phyloP scores from a whole-genome alignment of 345 rosid species.

The Crucihimalaya himalaica region DNA sequence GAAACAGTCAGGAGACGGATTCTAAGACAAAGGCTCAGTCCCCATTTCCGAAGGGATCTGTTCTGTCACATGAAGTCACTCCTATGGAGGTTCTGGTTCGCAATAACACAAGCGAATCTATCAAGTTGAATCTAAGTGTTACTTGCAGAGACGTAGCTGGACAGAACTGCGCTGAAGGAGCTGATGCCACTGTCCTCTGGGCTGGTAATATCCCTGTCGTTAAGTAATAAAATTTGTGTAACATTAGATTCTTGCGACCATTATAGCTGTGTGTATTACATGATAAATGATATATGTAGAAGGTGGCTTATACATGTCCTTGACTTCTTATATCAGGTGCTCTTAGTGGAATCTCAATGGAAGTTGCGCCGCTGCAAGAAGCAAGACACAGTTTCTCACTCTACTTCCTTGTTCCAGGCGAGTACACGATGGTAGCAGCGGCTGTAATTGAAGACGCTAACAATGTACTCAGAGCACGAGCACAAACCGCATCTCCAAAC shows the following conservation, averaged over 20 bases:
- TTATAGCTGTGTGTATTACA: background rate
- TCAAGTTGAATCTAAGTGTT: constrained; percentile 77
- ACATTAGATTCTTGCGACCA: background rate
- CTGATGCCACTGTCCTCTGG: constrained; percentile 89
- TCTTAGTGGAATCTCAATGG: constrained; percentile 70
- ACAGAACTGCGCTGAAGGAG: constrained; percentile 84
- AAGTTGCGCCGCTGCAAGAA: constrained; percentile 80
- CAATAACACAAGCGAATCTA: constrained; percentile 84
- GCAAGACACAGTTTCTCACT: constrained; percentile 72
- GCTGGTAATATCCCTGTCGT: constrained; percentile 56
- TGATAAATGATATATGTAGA: background rate
- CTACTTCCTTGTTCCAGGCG: constrained; percentile 91
- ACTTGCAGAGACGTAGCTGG: constrained; percentile 97
- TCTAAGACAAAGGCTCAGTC: constrained; percentile 30
- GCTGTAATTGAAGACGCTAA: constrained; percentile 87
- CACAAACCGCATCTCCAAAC: constrained; percentile 64
- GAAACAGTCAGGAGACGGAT: constrained; percentile 43
- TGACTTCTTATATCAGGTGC: constrained; percentile 51
- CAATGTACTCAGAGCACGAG: constrained; percentile 82
- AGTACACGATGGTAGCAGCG: constrained; percentile 83
- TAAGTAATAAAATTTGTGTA: background rate
- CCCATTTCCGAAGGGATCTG: constrained; percentile 50
- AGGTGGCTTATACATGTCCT: constrained; percentile 5
- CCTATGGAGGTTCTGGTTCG: constrained; percentile 89
- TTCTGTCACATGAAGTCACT: constrained; percentile 77